Evolutionary conservation across 2,329 filamentous ascomycete species (phyloP), one percentile per base, ranked within the genome.

Genomic region (Hymenoscyphus linearis): DNA sequence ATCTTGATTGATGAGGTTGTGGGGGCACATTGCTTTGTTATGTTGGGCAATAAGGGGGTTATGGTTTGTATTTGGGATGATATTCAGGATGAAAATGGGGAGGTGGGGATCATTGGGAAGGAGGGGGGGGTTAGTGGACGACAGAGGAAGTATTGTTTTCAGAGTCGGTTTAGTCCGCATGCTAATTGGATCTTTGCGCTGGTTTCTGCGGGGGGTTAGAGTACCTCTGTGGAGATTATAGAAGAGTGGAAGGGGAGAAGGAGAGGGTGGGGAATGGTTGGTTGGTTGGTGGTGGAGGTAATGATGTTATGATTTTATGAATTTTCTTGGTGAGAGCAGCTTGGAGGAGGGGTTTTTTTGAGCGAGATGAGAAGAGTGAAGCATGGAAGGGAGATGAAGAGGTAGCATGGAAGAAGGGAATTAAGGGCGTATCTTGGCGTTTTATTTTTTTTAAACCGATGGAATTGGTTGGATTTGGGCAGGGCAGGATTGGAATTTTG

Each of bases 1-100:
- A 40, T 63, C 10, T 50, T 65, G 7, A 40, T 65, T 22, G 63
- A 65, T 14, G 63, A 63, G 52, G 60, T 64, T 27, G 22, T 65
- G 13, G 64, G 58, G 14, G 52, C 58, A 1, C 37, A 59, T 31
- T 64, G 64, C 47, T 69, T 69, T 57, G 55, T 60, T 26, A 62
- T 61, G 36, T 40, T 64, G 35, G 65, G 62, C 12, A 50, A 57
- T 14, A 65, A 64, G 35, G 68, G 68, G 26, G 62, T 70, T 18
- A 57, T 64, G 26, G 52, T 62, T 44, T 63, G 61, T 14, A 64
- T 68, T 12, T 67, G 66, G 64, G 59, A 67, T 50, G 67, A 69
- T 54, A 63, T 68, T 10, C 26, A 44, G 13, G 67, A 65, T 1
- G 53, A 57, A n/a, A 64, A 68, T 64, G 68, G 68, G 3, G 62